Percentiles rank a stretch among this genome's conserved stretches.
These are phyloP conservation scores for Radiomyces spectabilis DNA, from an alignment of 192 early-diverging fungal species.

Conservation along the genomic window DNA sequence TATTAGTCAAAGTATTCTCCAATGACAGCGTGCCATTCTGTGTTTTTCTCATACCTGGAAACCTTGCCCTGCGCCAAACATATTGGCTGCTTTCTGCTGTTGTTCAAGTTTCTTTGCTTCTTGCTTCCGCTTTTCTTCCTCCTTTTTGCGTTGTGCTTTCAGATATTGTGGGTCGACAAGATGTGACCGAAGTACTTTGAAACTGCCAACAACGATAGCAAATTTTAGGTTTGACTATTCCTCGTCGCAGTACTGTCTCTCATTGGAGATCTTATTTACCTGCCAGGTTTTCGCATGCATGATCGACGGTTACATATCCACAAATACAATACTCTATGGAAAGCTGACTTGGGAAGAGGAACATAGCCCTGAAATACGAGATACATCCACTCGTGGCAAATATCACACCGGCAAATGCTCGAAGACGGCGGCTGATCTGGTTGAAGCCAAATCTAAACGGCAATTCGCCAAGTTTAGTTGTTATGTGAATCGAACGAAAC, in stretches of 20 bases:
- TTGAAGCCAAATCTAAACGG: slow-evolving; percentile 33
- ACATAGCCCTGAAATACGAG: slow-evolving; percentile 69
- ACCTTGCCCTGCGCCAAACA: background rate
- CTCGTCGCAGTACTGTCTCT: too few relatives aligned
- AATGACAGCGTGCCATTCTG: background rate
- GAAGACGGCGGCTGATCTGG: slow-evolving; percentile 18
- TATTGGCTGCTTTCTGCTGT: background rate
- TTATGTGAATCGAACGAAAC: background rate
- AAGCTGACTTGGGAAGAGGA: slow-evolving; percentile 59
- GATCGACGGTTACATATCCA: slow-evolving; percentile 69
- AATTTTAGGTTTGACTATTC: background rate
- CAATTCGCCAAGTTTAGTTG: too few relatives aligned
- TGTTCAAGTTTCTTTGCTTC: slow-evolving; percentile 21
- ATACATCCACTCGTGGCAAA: slow-evolving; percentile 54
- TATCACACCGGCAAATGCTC: slow-evolving; percentile 32
- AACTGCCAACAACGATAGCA: slow-evolving; percentile 24
- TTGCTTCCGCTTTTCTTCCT: slow-evolving; percentile 15
- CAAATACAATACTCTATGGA: slow-evolving; percentile 71
- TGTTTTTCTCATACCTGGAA: slow-evolving; percentile 6
- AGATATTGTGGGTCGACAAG: slow-evolving; percentile 56
- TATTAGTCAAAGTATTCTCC: background rate
- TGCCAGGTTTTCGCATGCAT: slow-evolving; percentile 67
- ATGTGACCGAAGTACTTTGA: slow-evolving; percentile 54
- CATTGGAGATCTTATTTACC: slow-evolving; percentile 40
- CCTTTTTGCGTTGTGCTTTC: slow-evolving; percentile 40